A percentile compares a stretch with the other conserved stretches of the same genome.
phyloP scores from a whole-genome alignment of 2,329 filamentous ascomycete species.

The Cyanodermella asteris region DNA sequence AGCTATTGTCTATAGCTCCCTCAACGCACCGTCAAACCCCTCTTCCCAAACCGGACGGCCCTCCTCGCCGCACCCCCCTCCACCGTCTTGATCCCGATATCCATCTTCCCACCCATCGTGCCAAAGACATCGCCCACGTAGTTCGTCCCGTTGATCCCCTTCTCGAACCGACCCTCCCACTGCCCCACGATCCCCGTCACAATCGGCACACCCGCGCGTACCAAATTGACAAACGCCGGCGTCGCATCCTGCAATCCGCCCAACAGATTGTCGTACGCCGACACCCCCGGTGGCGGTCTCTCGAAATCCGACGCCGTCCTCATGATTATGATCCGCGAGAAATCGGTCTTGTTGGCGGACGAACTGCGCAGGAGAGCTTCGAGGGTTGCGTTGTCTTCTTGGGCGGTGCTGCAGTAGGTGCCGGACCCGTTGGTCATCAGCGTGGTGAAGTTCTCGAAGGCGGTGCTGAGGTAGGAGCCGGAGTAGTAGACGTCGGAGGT shows the following conservation, averaged over 20 bases:
- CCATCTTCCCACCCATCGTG: conserved; percentile 40
- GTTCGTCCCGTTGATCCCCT: conserved; percentile 36
- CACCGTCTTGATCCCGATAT: conserved; percentile 34
- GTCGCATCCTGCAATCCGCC: conserved; percentile 41
- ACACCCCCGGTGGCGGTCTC: conserved; percentile 36
- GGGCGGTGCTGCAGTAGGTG: conserved; percentile 47
- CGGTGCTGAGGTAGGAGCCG: conserved; percentile 35
- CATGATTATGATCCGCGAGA: conserved; percentile 44
- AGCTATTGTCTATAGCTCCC: no score
- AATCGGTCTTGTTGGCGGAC: conserved; percentile 37
- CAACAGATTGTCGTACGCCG: conserved; percentile 37
- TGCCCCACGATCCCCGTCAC: conserved; percentile 37
- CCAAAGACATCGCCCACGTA: conserved; percentile 55
- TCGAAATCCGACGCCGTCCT: conserved; percentile 52
- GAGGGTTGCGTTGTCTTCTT: conserved; percentile 50
- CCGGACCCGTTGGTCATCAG: conserved; percentile 47
- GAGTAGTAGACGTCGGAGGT: conserved; percentile 55
- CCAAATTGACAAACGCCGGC: conserved; percentile 44
- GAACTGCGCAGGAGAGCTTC: conserved; percentile 42
- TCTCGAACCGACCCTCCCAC: conserved; percentile 37
- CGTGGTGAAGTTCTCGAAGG: conserved; percentile 42
- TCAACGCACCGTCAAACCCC: neutral
- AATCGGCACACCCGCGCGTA: conserved; percentile 41
- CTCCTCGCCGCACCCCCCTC: conserved; percentile 1
- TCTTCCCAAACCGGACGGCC: neutral